Evolutionary conservation across 2,329 filamentous ascomycete species (phyloP).

Genomic region (Colletotrichum cordylinicola): DNA sequence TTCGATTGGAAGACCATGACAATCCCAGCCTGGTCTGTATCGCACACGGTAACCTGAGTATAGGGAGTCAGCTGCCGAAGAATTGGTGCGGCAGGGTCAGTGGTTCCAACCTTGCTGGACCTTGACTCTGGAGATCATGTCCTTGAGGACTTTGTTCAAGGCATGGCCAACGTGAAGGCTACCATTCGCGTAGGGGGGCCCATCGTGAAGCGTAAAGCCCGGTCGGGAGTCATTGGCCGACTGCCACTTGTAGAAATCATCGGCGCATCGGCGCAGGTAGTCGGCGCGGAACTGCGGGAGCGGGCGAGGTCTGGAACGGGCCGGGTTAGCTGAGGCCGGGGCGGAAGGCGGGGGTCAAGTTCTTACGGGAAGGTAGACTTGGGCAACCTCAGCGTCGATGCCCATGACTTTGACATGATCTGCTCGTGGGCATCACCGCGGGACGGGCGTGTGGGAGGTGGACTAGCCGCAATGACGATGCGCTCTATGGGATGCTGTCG

Average conservation of each 20-base stretch:
- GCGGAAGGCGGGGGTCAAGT: slow-evolving; percentile 23
- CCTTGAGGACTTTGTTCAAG: slow-evolving; percentile 96
- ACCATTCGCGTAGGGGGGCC: slow-evolving; percentile 96
- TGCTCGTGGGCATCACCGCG: slow-evolving; percentile 21
- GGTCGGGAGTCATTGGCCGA: slow-evolving; percentile 58
- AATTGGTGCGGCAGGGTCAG: not conserved
- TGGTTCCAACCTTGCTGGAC: slow-evolving; percentile 66
- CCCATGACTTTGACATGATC: slow-evolving; percentile 67
- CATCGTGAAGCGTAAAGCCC: slow-evolving; percentile 88
- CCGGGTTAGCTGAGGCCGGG: slow-evolving; percentile 10
- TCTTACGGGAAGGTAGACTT: slow-evolving; percentile 75
- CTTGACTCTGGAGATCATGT: slow-evolving; percentile 85
- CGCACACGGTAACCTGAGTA: slow-evolving; percentile 66
- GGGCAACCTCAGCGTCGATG: slow-evolving; percentile 76
- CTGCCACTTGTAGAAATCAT: slow-evolving; percentile 93
- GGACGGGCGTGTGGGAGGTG: not conserved
- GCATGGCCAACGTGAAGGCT: slow-evolving; percentile 91
- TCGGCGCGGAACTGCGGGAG: slow-evolving; percentile 52
- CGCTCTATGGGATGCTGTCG: not conserved
- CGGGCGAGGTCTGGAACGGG: slow-evolving; percentile 53
- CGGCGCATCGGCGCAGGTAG: slow-evolving; percentile 79
- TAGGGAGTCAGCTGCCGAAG: not conserved
- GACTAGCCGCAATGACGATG: not conserved
- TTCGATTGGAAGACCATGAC: slow-evolving; percentile 96
- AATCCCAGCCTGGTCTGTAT: slow-evolving; percentile 96